A percentile compares a stretch with the other conserved stretches of the same genome.
These are phyloP conservation scores for Rhodamnia argentea DNA, from an alignment of 345 rosid genomes.

Conservation along the genomic window DNA sequence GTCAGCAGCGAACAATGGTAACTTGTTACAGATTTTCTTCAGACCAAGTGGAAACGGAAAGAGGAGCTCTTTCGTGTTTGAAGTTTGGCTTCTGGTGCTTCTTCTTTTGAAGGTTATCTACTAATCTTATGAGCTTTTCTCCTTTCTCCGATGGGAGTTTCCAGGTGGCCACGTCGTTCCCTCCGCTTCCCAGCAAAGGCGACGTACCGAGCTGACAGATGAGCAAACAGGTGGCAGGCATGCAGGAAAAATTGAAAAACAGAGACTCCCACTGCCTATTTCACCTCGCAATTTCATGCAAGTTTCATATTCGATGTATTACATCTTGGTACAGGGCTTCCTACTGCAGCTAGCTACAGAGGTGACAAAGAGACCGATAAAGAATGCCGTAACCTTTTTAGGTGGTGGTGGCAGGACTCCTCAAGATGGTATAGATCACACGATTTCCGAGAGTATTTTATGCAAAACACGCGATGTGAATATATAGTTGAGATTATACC, in stretches of 20 bases:
- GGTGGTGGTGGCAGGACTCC: too few species aligned
- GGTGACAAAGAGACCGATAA: neutral
- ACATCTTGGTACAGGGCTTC: neutral
- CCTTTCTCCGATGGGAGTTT: neutral
- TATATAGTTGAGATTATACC: too few species aligned
- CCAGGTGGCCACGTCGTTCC: neutral
- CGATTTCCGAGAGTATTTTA: too few species aligned
- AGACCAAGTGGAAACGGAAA: neutral
- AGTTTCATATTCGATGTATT: neutral
- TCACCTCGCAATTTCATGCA: neutral
- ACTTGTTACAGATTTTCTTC: neutral
- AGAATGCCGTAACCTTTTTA: neutral
- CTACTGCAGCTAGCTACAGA: too few species aligned
- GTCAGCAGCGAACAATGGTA: neutral
- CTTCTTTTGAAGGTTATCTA: neutral
- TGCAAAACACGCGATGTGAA: too few species aligned
- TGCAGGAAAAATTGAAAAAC: neutral
- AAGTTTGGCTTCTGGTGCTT: neutral
- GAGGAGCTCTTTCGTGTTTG: neutral
- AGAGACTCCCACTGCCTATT: neutral
- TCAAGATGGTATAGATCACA: too few species aligned
- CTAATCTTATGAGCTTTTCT: neutral
- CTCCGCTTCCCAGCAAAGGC: neutral
- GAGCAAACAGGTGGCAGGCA: neutral
- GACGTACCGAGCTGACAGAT: neutral